A percentile compares a stretch with the other conserved stretches of the same genome.
phyloP scores from a whole-genome alignment of 179 eudicot species.

The Beta lomatogona region DNA sequence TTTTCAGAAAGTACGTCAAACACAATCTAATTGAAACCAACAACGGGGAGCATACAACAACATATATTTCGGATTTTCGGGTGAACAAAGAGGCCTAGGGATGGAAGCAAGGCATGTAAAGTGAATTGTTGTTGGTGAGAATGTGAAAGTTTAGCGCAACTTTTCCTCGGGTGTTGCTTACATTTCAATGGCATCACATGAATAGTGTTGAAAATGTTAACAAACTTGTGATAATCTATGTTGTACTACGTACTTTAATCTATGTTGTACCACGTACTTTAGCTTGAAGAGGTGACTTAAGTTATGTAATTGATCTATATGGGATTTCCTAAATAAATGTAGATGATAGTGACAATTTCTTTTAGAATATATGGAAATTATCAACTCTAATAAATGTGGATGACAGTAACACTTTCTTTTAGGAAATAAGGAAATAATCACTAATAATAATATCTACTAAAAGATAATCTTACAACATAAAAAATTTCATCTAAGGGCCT shows the following conservation, averaged over 20 bases:
- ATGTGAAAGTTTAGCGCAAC: conserved; percentile 11
- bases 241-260: background rate
- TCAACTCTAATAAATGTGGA: too few species aligned
- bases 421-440: too few species aligned
- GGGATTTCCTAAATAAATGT: background rate
- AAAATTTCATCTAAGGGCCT: too few species aligned
- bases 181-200: conserved; percentile 22
- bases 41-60: conserved; percentile 27
- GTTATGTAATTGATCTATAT: background rate
- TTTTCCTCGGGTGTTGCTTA: conserved; percentile 6
- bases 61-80: conserved; percentile 10
- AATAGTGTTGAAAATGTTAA: background rate
- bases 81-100: conserved; percentile 26
- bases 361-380: too few species aligned
- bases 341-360: background rate
- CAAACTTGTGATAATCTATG: conserved; percentile 2
- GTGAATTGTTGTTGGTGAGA: conserved; percentile 10
- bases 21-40: conserved; percentile 10
- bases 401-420: too few species aligned
- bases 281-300: background rate
- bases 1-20: background rate
- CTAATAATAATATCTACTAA: too few species aligned
- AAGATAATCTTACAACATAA: too few species aligned
- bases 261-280: background rate
- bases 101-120: conserved; percentile 22